Percentiles rank a stretch among this genome's conserved stretches.
These are phyloP conservation scores for Fusarium falciforme DNA, from an alignment of 2,329 filamentous ascomycete species.

Conservation along the genomic window DNA sequence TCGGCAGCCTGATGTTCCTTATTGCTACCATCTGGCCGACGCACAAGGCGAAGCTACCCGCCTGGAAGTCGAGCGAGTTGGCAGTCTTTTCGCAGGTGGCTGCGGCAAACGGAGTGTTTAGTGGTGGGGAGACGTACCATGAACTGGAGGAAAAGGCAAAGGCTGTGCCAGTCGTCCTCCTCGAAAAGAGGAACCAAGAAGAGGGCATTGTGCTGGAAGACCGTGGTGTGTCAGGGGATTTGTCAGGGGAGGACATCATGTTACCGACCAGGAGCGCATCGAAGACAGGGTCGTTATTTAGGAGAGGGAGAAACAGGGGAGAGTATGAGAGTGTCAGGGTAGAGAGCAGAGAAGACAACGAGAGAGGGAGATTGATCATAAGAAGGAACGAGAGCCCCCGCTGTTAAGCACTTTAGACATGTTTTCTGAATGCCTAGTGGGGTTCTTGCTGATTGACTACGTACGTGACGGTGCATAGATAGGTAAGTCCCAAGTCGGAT, in stretches of 20 bases:
- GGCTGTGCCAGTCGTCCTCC: background rate
- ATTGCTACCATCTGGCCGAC: background rate
- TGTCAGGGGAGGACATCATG: background rate
- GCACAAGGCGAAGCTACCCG: background rate
- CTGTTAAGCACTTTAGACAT: too few species aligned
- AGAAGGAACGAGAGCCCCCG: too few species aligned
- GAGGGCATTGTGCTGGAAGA: background rate
- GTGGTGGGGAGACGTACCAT: background rate
- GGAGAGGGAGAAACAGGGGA: background rate
- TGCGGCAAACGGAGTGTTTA: background rate
- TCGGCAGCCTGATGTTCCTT: background rate
- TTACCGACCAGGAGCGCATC: background rate
- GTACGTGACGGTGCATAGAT: too few species aligned
- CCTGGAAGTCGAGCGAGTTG: conserved; percentile 4
- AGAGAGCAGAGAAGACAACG: background rate
- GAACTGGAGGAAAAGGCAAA: background rate
- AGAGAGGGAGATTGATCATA: background rate
- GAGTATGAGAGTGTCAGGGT: background rate
- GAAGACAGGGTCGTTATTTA: background rate
- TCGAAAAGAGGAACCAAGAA: background rate
- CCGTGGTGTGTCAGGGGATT: background rate
- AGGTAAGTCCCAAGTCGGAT: too few species aligned
- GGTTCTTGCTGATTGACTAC: background rate
- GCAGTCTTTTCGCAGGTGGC: background rate
- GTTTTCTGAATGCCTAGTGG: too few species aligned